Percentiles rank a stretch among this genome's conserved stretches.
Evolutionary conservation across 208 protist genomes (phyloP).

Genomic region (Leishmania aethiopica): DNA sequence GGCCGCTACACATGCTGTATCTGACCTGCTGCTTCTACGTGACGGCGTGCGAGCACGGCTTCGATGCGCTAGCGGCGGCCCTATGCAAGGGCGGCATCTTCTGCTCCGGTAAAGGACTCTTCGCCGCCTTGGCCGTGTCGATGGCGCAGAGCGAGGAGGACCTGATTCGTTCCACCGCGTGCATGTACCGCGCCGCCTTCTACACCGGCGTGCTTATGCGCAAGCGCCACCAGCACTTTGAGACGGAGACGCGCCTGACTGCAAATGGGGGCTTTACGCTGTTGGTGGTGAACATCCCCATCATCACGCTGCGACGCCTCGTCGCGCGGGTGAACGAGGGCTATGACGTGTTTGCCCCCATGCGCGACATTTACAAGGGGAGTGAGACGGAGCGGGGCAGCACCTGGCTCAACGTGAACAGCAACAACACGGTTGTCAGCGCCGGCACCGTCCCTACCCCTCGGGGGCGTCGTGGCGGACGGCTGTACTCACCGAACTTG

Average conservation of each 20-base stretch:
- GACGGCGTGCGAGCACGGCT: slow-evolving; percentile 52
- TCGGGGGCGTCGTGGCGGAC: neutral
- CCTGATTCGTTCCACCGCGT: slow-evolving; percentile 43
- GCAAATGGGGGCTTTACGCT: slow-evolving; percentile 49
- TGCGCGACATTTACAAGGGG: slow-evolving; percentile 8
- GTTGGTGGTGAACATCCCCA: slow-evolving; percentile 78
- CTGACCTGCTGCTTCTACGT: slow-evolving; percentile 69
- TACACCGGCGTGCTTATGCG: slow-evolving; percentile 60
- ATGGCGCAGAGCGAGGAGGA: slow-evolving; percentile 57
- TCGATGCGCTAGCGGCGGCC: slow-evolving; percentile 36
- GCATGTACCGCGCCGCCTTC: slow-evolving; percentile 70
- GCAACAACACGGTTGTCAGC: neutral
- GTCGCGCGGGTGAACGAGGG: slow-evolving; percentile 64
- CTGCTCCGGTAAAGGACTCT: slow-evolving; percentile 65
- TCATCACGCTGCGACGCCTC: slow-evolving; percentile 54
- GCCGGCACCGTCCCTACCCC: neutral
- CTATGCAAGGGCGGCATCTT: slow-evolving; percentile 52
- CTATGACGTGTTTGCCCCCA: slow-evolving; percentile 21
- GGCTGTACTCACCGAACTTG: slow-evolving; percentile 3
- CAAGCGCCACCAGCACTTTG: slow-evolving; percentile 35
- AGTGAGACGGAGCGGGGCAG: neutral
- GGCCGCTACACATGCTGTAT: slow-evolving; percentile 79
- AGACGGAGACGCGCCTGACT: slow-evolving; percentile 30
- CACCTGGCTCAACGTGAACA: neutral
- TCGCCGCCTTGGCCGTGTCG: slow-evolving; percentile 72